Evolutionary conservation across 129 eudicot species (phyloP).

Genomic region (Ambrosia trifida): DNA sequence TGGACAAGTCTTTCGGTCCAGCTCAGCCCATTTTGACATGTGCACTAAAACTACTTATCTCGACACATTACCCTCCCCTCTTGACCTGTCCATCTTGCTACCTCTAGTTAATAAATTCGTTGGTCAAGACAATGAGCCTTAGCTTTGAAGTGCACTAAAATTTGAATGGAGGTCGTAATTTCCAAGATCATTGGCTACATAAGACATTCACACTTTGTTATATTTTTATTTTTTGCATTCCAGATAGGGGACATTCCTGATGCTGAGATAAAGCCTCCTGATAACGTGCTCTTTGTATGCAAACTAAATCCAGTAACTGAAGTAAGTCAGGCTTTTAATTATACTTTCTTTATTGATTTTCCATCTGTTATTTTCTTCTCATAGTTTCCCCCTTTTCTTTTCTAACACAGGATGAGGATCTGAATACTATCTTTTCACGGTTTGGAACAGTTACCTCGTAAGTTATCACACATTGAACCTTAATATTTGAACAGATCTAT

Average conservation of each 20-base stretch:
- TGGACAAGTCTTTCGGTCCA: background rate
- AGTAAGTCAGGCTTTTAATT: slow-evolving; percentile 44
- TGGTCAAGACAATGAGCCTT: slow-evolving; percentile 10
- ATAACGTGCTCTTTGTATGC: slow-evolving; percentile 92
- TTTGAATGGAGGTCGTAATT: slow-evolving; percentile 5
- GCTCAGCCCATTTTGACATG: background rate
- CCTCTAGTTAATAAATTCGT: background rate
- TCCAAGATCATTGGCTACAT: background rate
- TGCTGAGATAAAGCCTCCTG: slow-evolving; percentile 97
- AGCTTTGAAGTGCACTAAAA: background rate
- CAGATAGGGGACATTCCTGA: slow-evolving; percentile 99
- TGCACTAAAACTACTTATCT: background rate
- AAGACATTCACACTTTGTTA: background rate
- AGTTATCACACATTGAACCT: slow-evolving; percentile 29
- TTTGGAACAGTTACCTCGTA: slow-evolving; percentile 94
- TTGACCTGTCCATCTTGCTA: background rate
- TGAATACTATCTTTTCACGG: slow-evolving; percentile 86
- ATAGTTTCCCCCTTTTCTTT: background rate
- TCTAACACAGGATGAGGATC: slow-evolving; percentile 74
- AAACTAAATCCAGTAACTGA: slow-evolving; percentile 97
- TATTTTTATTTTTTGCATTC: slow-evolving; percentile 8
- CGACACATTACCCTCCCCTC: background rate
- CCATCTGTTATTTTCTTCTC: slow-evolving; percentile 11
- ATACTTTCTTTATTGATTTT: slow-evolving; percentile 1
- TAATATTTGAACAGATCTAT: slow-evolving; percentile 1